These are phyloP conservation scores for Aaosphaeria pasadenensis DNA, from an alignment of 2,329 filamentous ascomycete genomes.

Conservation along the genomic window DNA sequence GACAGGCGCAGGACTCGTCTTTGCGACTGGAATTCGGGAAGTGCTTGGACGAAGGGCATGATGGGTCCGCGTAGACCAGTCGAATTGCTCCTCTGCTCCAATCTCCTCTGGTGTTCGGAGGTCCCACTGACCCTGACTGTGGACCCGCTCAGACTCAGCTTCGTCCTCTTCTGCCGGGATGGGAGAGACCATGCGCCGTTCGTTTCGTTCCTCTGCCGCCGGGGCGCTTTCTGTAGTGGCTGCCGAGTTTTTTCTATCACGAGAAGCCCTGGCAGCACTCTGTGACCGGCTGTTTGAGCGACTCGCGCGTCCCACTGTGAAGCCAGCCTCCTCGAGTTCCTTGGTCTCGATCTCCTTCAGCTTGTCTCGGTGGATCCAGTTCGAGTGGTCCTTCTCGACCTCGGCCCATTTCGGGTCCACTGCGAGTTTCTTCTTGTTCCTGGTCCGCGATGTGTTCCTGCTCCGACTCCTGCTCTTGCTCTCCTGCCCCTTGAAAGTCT, in stretches of 20 bases:
- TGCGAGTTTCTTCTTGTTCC: constrained; percentile 30
- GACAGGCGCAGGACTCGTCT: constrained; percentile 74
- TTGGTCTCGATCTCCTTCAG: constrained; percentile 76
- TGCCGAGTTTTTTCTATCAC: constrained; percentile 32
- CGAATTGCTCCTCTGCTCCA: constrained; percentile 48
- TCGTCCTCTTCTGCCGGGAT: constrained; percentile 34
- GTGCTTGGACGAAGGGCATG: constrained; percentile 54
- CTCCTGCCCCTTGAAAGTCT: constrained; percentile 40
- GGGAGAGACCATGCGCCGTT: constrained; percentile 33
- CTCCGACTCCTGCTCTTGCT: constrained; percentile 6
- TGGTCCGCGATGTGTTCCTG: constrained; percentile 16
- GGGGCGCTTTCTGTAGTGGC: constrained; percentile 16
- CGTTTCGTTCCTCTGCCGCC: constrained; percentile 25
- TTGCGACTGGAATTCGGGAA: constrained; percentile 85
- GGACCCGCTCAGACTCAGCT: constrained; percentile 40
- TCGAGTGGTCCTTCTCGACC: constrained; percentile 55
- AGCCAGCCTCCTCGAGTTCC: constrained; percentile 76
- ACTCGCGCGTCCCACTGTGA: constrained; percentile 51
- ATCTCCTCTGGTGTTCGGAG: constrained; percentile 76
- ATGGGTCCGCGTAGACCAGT: constrained; percentile 45
- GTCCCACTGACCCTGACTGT: constrained; percentile 58
- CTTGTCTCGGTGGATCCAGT: constrained; percentile 87
- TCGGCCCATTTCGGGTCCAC: constrained; percentile 18
- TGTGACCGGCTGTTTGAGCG: constrained; percentile 38
- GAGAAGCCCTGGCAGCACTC: constrained; percentile 19